These are phyloP conservation scores for Xylaria sp. DNA, from an alignment of 2,329 filamentous ascomycete species.

Conservation along the genomic window DNA sequence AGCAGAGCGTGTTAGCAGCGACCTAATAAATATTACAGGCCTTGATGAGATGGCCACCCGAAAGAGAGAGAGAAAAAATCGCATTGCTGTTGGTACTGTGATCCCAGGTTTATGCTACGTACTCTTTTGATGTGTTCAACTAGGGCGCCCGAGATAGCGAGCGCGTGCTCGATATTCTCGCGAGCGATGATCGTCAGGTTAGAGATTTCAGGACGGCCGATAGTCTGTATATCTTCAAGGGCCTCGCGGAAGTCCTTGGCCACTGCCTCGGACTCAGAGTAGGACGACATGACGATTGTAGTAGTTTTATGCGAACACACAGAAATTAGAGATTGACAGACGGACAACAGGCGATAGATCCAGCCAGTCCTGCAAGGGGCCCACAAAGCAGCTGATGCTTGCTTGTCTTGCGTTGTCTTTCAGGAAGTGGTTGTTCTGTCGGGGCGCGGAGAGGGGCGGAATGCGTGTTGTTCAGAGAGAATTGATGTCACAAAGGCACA, in stretches of 20 bases:
- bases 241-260: slow-evolving; percentile 93
- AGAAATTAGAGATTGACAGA: slow-evolving; percentile 11
- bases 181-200: slow-evolving; percentile 96
- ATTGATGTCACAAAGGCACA: slow-evolving; percentile 26
- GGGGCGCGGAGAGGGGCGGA: not conserved
- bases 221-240: slow-evolving; percentile 82
- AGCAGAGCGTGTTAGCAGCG: slow-evolving; percentile 37
- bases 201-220: slow-evolving; percentile 92
- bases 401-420: slow-evolving; percentile 14
- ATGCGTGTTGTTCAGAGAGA: slow-evolving; percentile 13
- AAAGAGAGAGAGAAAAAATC: not conserved
- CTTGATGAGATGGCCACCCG: not conserved
- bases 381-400: not conserved
- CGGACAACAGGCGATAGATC: slow-evolving; percentile 8
- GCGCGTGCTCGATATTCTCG: slow-evolving; percentile 92
- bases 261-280: slow-evolving; percentile 66
- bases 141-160: slow-evolving; percentile 84
- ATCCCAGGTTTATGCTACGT: slow-evolving; percentile 42
- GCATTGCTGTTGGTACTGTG: not conserved
- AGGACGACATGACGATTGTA: slow-evolving; percentile 21
- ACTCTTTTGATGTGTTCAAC: slow-evolving; percentile 94
- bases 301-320: slow-evolving; percentile 16
- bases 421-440: slow-evolving; percentile 5
- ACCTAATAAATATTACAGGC: slow-evolving; percentile 11
- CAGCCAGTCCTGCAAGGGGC: slow-evolving; percentile 2